Conservation (phyloP, 768 basidiomycete species). For the Trametes maxima region DNA sequence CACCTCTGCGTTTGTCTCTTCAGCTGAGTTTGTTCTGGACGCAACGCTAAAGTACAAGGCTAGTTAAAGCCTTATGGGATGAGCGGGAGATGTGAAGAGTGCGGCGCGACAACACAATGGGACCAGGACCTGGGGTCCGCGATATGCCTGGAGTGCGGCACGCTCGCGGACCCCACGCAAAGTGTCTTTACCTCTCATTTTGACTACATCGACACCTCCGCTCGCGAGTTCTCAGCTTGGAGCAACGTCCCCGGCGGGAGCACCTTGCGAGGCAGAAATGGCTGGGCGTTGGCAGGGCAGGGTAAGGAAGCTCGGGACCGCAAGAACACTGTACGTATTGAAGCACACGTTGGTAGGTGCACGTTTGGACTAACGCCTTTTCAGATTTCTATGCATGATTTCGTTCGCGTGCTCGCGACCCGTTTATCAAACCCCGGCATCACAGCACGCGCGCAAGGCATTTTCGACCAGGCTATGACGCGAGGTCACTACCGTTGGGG, state of each 20-base stretch:
- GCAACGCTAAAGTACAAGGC: not conserved
- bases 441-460: constrained; percentile 61
- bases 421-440: constrained; percentile 62
- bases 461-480: constrained; percentile 71
- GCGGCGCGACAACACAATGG: constrained; percentile 54
- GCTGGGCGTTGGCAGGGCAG: constrained; percentile 67
- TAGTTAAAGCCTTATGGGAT: constrained; percentile 22
- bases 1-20: not conserved
- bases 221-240: constrained; percentile 35
- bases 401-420: constrained; percentile 60
- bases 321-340: constrained; percentile 56
- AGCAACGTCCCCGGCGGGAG: constrained; percentile 23
- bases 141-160: constrained; percentile 73
- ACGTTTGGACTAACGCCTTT: not conserved
- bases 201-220: constrained; percentile 40
- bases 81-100: constrained; percentile 50
- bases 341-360: not conserved
- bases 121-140: constrained; percentile 59
- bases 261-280: constrained; percentile 51
- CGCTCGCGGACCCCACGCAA: constrained; percentile 65
- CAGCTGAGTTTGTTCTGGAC: not conserved
- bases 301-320: constrained; percentile 64
- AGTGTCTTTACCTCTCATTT: constrained; percentile 55
- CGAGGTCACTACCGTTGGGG: constrained; percentile 71
- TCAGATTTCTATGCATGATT: constrained; percentile 64